Evolutionary conservation across 208 protist species (phyloP).

Genomic region (Zelonia costaricensis): DNA sequence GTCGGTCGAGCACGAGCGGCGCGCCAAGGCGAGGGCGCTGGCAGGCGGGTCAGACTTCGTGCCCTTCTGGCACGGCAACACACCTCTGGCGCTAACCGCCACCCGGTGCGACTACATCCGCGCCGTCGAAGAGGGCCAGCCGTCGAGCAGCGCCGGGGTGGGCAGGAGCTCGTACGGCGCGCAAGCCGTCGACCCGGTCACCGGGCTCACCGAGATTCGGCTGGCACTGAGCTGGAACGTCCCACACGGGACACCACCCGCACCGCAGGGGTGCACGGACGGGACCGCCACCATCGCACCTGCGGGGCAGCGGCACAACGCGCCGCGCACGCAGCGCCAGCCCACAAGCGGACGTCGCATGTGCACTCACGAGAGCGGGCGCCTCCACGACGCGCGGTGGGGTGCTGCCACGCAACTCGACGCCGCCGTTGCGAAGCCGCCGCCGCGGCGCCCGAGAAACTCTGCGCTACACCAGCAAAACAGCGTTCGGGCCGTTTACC

Average conservation of each 20-base stretch:
- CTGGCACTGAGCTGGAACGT: slow-evolving; percentile 72
- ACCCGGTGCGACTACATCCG: slow-evolving; percentile 54
- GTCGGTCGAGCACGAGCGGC: slow-evolving; percentile 49
- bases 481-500: slow-evolving; percentile 16
- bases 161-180: slow-evolving; percentile 15
- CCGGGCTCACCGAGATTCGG: slow-evolving; percentile 67
- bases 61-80: slow-evolving; percentile 56
- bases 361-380: slow-evolving; percentile 42
- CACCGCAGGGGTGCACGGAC: neutral
- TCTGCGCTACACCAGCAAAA: slow-evolving; percentile 20
- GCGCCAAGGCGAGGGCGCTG: slow-evolving; percentile 19
- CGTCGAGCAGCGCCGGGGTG: slow-evolving; percentile 9
- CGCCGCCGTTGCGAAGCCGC: slow-evolving; percentile 29
- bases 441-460: slow-evolving; percentile 9
- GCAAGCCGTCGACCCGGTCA: slow-evolving; percentile 58
- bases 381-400: slow-evolving; percentile 45
- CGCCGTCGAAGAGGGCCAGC: slow-evolving; percentile 25
- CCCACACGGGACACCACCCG: slow-evolving; percentile 7
- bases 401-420: slow-evolving; percentile 49
- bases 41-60: slow-evolving; percentile 64
- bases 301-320: slow-evolving; percentile 6
- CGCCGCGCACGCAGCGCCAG: no score
- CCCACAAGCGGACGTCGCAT: slow-evolving; percentile 42
- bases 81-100: slow-evolving; percentile 53
- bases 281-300: neutral